These are phyloP conservation scores for Microstroma glucosiphilum DNA, from an alignment of 1,284 basidiomycete genomes.

Conservation along the genomic window DNA sequence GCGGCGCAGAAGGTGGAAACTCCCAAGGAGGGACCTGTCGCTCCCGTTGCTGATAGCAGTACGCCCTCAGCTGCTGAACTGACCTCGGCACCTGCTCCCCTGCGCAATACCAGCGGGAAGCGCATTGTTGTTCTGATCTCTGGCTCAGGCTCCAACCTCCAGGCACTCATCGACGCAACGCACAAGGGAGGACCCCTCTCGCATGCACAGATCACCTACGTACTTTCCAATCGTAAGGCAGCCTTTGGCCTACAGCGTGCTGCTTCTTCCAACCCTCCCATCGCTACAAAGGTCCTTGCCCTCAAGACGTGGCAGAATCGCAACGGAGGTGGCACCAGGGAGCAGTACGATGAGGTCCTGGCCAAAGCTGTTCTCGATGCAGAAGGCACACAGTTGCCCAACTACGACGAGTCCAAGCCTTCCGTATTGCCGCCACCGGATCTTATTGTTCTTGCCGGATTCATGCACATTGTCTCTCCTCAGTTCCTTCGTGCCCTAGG, in stretches of 20 bases:
- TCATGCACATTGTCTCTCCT: conserved; percentile 82
- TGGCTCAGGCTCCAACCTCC: conserved; percentile 70
- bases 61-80: conserved; percentile 7
- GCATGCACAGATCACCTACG: conserved; percentile 66
- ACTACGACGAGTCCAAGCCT: not conserved
- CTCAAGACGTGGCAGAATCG: conserved; percentile 76
- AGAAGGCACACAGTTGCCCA: conserved; percentile 14
- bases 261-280: conserved; percentile 61
- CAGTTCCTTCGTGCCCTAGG: conserved; percentile 53
- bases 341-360: conserved; percentile 80
- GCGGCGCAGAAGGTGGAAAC: no score
- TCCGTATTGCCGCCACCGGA: conserved; percentile 59
- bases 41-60: no score
- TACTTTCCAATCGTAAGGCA: conserved; percentile 85
- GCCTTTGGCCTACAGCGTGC: conserved; percentile 85
- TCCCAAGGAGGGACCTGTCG: no score
- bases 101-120: conserved; percentile 31
- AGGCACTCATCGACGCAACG: conserved; percentile 86
- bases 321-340: conserved; percentile 64
- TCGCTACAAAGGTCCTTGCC: conserved; percentile 75
- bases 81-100: conserved; percentile 15
- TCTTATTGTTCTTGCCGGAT: conserved; percentile 85
- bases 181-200: conserved; percentile 54
- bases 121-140: conserved; percentile 47
- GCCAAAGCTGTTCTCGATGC: conserved; percentile 62